Percentiles rank a stretch among this genome's conserved stretches.
phyloP scores from a whole-genome alignment of 2,329 filamentous ascomycete genomes.

The Colletotrichum sp. region DNA sequence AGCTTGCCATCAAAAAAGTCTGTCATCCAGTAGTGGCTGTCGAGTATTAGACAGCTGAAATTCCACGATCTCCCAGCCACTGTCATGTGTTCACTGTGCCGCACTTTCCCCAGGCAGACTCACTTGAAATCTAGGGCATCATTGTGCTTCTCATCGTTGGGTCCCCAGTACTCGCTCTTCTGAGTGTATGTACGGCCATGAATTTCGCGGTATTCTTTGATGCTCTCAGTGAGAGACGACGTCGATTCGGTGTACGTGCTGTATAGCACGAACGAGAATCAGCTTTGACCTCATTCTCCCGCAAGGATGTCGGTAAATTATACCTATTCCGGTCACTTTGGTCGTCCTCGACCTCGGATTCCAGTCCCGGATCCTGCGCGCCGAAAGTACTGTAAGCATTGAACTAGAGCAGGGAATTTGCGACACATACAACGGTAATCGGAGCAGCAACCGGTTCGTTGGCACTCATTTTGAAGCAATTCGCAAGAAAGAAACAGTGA shows the following conservation, averaged over 20 bases:
- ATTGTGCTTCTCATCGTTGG: slow-evolving; percentile 26
- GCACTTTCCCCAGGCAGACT: too few relatives aligned
- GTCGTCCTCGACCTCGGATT: neutral
- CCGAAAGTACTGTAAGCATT: too few relatives aligned
- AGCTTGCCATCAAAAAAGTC: slow-evolving; percentile 37
- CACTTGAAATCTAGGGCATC: slow-evolving; percentile 15
- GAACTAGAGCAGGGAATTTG: too few relatives aligned
- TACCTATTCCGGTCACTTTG: neutral
- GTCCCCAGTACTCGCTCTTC: slow-evolving; percentile 28
- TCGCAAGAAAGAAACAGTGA: too few relatives aligned
- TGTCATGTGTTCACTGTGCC: too few relatives aligned
- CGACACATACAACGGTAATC: neutral
- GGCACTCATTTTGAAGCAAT: neutral
- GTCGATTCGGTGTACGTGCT: slow-evolving; percentile 22
- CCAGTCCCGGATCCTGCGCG: neutral
- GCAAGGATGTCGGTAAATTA: too few relatives aligned
- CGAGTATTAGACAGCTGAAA: too few relatives aligned
- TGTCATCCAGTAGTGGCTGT: neutral
- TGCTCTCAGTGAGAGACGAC: slow-evolving; percentile 33
- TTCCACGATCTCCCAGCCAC: too few relatives aligned
- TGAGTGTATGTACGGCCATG: slow-evolving; percentile 33
- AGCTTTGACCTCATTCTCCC: too few relatives aligned
- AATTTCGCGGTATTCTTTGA: slow-evolving; percentile 34
- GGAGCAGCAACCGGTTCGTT: neutral
- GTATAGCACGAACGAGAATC: too few relatives aligned